Base-by-base conservation (phyloP, 2,329 filamentous ascomycete species). In the Pestalotiopsis fici region DNA sequence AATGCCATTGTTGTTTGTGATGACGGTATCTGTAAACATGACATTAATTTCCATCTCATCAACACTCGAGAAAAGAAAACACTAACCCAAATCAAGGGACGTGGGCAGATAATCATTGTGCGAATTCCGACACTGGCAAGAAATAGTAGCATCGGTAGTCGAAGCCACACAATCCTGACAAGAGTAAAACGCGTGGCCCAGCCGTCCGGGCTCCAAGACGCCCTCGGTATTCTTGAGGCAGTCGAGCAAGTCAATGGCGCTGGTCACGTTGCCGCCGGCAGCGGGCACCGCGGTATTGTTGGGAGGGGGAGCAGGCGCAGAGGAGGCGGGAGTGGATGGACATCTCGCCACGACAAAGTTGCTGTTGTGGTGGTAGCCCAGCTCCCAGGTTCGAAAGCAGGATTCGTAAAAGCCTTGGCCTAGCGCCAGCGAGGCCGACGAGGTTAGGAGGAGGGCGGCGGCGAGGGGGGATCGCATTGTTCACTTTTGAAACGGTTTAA, bases 1-100 rank as follows among this genome's bases (percentile, higher is more conserved):
- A 25, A 68, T 62, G 3, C 66, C 66, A 37, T 68, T 57, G 23
- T 59, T 66, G 59, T 66, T 68, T 35, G 57, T 23, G n/a, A 68
- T 39, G 18, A 68, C 47, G 9, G 64, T 63, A 50, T 68, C 66
- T 68, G 55, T 15, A 9, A 57, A 13, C 4, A 2, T 15, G 13
- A n/a, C n/a, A n/a, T n/a, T n/a, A 43, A 43, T 4, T 18, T 13
- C 39, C 39, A 12, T 12, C 13, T 43, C 39, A 43, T n/a, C n/a
- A n/a, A n/a, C n/a, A n/a, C n/a, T n/a, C n/a, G n/a, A n/a, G n/a
- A n/a, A 43, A 23, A 62, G 25, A 28, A n/a, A 12, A 43, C 25
- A 37, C 54, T 21, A 55, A 68, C 66, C 56, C 21, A 68, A 25
- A 39, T 68, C 63, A 9, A 66, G 28, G 23, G 28, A 47, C 39